phyloP scores from a whole-genome alignment of 345 rosid genomes.

The Euphorbia pulcherrima region DNA sequence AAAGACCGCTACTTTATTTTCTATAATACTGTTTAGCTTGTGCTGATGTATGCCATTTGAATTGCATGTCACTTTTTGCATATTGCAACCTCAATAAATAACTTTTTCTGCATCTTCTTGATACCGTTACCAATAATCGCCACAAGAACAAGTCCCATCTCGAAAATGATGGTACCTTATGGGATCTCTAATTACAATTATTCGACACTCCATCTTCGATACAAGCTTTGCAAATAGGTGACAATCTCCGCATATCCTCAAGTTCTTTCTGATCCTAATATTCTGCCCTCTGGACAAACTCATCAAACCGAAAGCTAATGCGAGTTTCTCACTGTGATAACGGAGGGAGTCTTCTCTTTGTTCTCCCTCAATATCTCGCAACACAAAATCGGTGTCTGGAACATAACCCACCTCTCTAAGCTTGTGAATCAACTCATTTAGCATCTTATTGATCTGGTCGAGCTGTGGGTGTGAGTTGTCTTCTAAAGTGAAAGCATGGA shows the following conservation, averaged over 20 bases:
- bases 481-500: slow-evolving; percentile 59
- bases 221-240: slow-evolving; percentile 57
- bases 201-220: slow-evolving; percentile 44
- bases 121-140: slow-evolving; percentile 56
- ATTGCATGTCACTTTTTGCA: background rate
- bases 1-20: background rate
- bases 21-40: background rate
- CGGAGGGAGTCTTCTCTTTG: slow-evolving; percentile 60
- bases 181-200: slow-evolving; percentile 58
- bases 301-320: slow-evolving; percentile 47
- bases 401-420: slow-evolving; percentile 50
- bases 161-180: slow-evolving; percentile 61
- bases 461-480: slow-evolving; percentile 58
- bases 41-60: background rate
- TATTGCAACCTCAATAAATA: background rate
- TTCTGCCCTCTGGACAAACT: slow-evolving; percentile 31
- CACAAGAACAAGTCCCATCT: slow-evolving; percentile 58
- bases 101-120: background rate
- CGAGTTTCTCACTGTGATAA: slow-evolving; percentile 66
- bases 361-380: slow-evolving; percentile 69
- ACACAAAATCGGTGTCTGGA: slow-evolving; percentile 57
- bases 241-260: slow-evolving; percentile 67
- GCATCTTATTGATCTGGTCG: slow-evolving; percentile 35
- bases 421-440: slow-evolving; percentile 37
- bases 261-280: slow-evolving; percentile 59